Percentiles rank a stretch among this genome's conserved stretches.
These are phyloP conservation scores for Boechera stricta DNA, from an alignment of 345 rosid genomes.

Conservation along the genomic window DNA sequence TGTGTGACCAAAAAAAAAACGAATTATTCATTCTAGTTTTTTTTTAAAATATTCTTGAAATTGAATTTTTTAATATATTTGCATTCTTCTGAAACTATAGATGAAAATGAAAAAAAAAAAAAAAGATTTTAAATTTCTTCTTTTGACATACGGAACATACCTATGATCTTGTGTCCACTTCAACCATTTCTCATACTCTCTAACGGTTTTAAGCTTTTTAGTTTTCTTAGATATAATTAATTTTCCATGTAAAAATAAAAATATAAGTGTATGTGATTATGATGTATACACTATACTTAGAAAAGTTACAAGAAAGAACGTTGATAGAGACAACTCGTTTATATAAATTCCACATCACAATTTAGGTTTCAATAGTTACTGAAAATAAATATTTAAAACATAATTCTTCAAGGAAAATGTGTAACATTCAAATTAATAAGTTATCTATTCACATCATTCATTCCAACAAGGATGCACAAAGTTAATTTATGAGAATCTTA, in stretches of 20 bases:
- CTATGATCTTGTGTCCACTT: neutral
- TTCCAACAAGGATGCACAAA: no score
- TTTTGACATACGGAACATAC: neutral
- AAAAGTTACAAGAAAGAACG: neutral
- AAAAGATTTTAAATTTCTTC: constrained; percentile 12
- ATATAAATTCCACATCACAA: neutral
- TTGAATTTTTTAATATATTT: neutral
- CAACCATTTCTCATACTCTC: neutral
- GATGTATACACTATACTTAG: neutral
- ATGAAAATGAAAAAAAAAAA: neutral
- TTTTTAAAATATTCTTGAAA: no score
- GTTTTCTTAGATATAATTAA: neutral
- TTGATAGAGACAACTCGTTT: neutral
- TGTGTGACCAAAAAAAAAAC: neutral
- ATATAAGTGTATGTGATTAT: neutral
- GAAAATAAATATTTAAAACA: neutral
- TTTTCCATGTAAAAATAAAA: neutral
- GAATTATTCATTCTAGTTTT: neutral
- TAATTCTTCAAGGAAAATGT: no score
- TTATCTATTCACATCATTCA: no score
- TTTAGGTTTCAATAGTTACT: neutral
- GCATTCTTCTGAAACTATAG: neutral
- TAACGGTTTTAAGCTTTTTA: constrained; percentile 20
- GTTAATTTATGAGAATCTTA: no score
- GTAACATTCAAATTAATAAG: neutral